Evolutionary conservation across 1,284 basidiomycete genomes (phyloP), one percentile per base, ranked within the genome.

Genomic region (Inonotus obliquus): DNA sequence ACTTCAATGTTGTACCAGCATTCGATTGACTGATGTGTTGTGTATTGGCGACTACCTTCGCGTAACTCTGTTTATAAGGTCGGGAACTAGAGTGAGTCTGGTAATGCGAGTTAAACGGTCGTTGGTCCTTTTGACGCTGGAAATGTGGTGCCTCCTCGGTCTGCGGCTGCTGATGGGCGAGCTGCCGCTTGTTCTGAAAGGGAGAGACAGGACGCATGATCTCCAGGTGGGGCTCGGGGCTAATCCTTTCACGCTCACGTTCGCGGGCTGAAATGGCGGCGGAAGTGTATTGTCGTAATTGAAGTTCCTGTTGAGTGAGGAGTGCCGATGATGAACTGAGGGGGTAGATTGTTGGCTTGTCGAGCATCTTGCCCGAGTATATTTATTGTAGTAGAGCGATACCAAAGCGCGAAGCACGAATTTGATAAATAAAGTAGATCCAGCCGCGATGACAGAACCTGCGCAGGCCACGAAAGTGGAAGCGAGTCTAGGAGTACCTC

Each of bases 191-290:
- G 35, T 52, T 63, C 45, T 59, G 51, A 29, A 63, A 63, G 21
- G 61, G 61, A 14, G 61, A 63, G 14, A 63, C 61, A 2, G 61
- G 61, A 14, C 61, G 61, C 61, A 63, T 59, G 29, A 63, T 56
- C 23, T 63, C 61, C 14, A 59, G 45, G 37, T 55, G 61, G 6
- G 61, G 61, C 51, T 63, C 61, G 17, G 61, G 61, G 23, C 61
- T 63, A 23, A 55, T 25, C 32, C 53, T 54, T 9, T 53, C 39
- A 39, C 55, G 19, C n/a, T 57, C 54, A 11, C 61, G 57, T 48
- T 63, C 61, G n/a, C 57, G 61, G 13, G 41, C 41, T 25, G 57
- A 49, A 57, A 63, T 63, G 23, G 38, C 54, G 13, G 56, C 39
- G 3, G 41, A 11, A 13, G 54, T 48, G 23, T 47, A 57, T 25